Conservation (phyloP, 2,329 filamentous ascomycete species). For the Pleoardoris graminearum region DNA sequence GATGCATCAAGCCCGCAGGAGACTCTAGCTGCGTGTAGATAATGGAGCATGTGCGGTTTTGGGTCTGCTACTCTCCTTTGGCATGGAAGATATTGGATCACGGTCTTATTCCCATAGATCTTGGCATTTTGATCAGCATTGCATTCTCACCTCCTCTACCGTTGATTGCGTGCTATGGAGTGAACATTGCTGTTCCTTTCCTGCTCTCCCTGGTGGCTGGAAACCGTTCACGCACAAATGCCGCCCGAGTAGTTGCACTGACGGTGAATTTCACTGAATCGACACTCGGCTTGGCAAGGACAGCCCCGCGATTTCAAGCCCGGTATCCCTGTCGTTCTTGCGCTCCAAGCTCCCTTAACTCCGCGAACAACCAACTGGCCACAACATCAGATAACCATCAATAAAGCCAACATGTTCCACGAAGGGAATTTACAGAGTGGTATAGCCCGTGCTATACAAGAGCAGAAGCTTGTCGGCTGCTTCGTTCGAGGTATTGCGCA, state of each 20-base stretch:
- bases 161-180: too few relatives aligned
- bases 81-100: slow-evolving; percentile 27
- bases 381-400: slow-evolving; percentile 4
- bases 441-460: slow-evolving; percentile 72
- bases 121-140: slow-evolving; percentile 22
- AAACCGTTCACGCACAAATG: too few relatives aligned
- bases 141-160: slow-evolving; percentile 6
- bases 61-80: slow-evolving; percentile 29
- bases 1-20: slow-evolving; percentile 13
- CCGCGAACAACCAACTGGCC: slow-evolving; percentile 20
- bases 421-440: slow-evolving; percentile 78
- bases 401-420: slow-evolving; percentile 69
- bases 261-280: too few relatives aligned
- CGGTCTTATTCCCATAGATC: slow-evolving; percentile 14
- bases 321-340: slow-evolving; percentile 10
- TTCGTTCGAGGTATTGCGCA: slow-evolving; percentile 71
- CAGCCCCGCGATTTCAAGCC: slow-evolving; percentile 1
- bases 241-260: too few relatives aligned
- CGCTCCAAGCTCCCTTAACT: slow-evolving; percentile 14
- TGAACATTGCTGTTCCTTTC: too few relatives aligned
- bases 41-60: slow-evolving; percentile 18
- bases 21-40: slow-evolving; percentile 29
- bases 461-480: slow-evolving; percentile 79
- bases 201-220: too few relatives aligned
- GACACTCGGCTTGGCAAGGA: background rate